Evolutionary conservation across 176 grass and related monocot genomes (phyloP).

Genomic region (Aegilops sharonensis): DNA sequence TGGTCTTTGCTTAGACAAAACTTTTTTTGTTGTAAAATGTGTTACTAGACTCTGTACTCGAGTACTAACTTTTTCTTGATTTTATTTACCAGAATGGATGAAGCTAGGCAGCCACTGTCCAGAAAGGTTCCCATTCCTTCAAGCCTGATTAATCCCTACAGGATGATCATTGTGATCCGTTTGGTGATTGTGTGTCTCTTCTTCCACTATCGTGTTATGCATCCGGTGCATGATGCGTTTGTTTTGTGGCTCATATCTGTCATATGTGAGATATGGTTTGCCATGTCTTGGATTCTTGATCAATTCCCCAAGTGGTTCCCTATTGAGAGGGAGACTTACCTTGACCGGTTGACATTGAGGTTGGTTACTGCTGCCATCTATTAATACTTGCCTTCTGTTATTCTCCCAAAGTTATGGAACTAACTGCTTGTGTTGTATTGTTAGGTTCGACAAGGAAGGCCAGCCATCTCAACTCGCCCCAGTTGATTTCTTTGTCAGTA

Average conservation of each 20-base stretch:
- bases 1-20: neutral
- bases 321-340: constrained; percentile 90
- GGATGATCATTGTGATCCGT: constrained; percentile 79
- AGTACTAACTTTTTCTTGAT: neutral
- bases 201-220: constrained; percentile 91
- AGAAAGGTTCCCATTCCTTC: constrained; percentile 50
- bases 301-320: constrained; percentile 93
- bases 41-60: neutral
- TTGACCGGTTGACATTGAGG: constrained; percentile 83
- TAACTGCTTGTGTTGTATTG: neutral
- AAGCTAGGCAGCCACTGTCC: constrained; percentile 17
- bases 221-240: constrained; percentile 85
- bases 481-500: constrained; percentile 92
- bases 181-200: constrained; percentile 92
- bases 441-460: constrained; percentile 87
- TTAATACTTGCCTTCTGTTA: neutral
- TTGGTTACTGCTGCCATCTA: neutral
- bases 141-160: constrained; percentile 77
- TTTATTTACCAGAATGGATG: constrained; percentile 8
- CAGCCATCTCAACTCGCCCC: constrained; percentile 81
- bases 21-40: neutral
- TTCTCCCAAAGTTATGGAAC: neutral
- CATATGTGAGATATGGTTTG: constrained; percentile 97
- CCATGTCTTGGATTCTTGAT: constrained; percentile 93
- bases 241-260: constrained; percentile 91